These are phyloP conservation scores for Tolypocladium album DNA, from an alignment of 2,329 filamentous ascomycete genomes.

Conservation along the genomic window DNA sequence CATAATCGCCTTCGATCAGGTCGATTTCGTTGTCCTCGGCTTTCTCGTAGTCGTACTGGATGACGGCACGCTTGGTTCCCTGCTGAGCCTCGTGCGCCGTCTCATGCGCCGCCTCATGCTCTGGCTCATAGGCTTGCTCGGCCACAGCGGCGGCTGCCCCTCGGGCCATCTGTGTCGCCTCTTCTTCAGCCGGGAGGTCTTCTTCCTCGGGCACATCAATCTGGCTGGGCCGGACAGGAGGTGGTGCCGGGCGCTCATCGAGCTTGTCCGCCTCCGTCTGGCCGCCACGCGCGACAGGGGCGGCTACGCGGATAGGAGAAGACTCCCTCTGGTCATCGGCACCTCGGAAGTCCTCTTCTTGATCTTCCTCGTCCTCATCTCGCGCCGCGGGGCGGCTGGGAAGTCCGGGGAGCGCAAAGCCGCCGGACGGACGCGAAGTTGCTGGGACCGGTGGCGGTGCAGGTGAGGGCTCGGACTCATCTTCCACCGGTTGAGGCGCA, in stretches of 20 bases:
- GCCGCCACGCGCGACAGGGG: slow-evolving; percentile 64
- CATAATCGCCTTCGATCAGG: slow-evolving; percentile 74
- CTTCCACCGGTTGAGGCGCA: slow-evolving; percentile 20
- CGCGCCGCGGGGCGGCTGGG: slow-evolving; percentile 47
- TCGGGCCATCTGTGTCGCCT: slow-evolving; percentile 47
- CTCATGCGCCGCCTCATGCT: slow-evolving; percentile 23
- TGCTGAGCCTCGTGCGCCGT: slow-evolving; percentile 17
- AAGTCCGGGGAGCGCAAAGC: slow-evolving; percentile 70
- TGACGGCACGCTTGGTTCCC: slow-evolving; percentile 61
- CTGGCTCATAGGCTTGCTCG: slow-evolving; percentile 22
- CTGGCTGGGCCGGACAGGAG: slow-evolving; percentile 52
- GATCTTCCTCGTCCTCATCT: slow-evolving; percentile 42
- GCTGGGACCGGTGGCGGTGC: slow-evolving; percentile 36
- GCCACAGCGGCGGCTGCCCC: slow-evolving; percentile 47
- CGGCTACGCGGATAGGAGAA: slow-evolving; percentile 77
- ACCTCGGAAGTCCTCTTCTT: slow-evolving; percentile 35
- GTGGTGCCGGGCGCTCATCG: slow-evolving; percentile 38
- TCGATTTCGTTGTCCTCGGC: slow-evolving; percentile 96
- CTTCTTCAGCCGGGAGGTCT: slow-evolving; percentile 54
- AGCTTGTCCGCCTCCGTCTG: slow-evolving; percentile 41
- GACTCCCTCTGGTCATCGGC: slow-evolving; percentile 37
- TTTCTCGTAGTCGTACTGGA: slow-evolving; percentile 95
- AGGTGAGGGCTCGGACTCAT: slow-evolving; percentile 33
- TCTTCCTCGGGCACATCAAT: slow-evolving; percentile 55
- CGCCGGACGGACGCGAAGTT: slow-evolving; percentile 60